Conservation (phyloP, 1,284 basidiomycete genomes). For the Omphalotus olearius region DNA sequence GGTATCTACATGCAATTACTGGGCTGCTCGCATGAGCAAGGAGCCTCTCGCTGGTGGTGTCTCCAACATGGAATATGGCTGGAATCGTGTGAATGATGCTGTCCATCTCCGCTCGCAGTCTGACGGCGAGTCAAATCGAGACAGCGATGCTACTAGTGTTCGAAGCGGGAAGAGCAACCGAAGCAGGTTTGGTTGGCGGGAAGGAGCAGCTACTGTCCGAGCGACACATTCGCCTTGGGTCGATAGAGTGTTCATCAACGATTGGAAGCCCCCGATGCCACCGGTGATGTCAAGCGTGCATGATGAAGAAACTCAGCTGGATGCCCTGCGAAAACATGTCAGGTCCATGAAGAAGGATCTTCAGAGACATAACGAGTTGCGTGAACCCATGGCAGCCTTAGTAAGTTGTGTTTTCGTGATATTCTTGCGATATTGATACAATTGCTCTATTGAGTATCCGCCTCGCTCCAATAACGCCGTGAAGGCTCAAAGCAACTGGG, state of each 20-base stretch:
- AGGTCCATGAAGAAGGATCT: conserved; percentile 73
- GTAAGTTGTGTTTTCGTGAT: conserved; percentile 41
- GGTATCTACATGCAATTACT: conserved; percentile 98
- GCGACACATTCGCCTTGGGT: conserved; percentile 61
- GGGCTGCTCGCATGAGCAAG: conserved; percentile 91
- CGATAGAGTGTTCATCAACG: conserved; percentile 82
- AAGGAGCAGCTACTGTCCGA: conserved; percentile 59
- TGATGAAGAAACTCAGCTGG: conserved; percentile 88
- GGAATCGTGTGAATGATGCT: conserved; percentile 69
- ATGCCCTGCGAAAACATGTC: conserved; percentile 82
- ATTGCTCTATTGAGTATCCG: conserved; percentile 58
- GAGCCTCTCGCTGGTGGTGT: conserved; percentile 94
- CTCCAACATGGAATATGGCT: conserved; percentile 99
- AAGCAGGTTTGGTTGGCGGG: conserved; percentile 65
- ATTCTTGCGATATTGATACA: conserved; percentile 7
- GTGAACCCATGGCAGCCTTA: conserved; percentile 78
- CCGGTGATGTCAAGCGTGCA: conserved; percentile 82
- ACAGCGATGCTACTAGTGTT: conserved; percentile 55
- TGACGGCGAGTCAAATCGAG: conserved; percentile 49
- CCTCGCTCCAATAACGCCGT: conserved; percentile 68
- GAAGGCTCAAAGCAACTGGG: conserved; percentile 90
- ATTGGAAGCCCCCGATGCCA: conserved; percentile 90
- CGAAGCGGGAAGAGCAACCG: conserved; percentile 64
- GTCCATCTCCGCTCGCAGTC: conserved; percentile 52
- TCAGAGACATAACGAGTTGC: conserved; percentile 78